These are phyloP conservation scores for Pythium coloratum DNA, from an alignment of 352 stramenopile species.

Conservation along the genomic window DNA sequence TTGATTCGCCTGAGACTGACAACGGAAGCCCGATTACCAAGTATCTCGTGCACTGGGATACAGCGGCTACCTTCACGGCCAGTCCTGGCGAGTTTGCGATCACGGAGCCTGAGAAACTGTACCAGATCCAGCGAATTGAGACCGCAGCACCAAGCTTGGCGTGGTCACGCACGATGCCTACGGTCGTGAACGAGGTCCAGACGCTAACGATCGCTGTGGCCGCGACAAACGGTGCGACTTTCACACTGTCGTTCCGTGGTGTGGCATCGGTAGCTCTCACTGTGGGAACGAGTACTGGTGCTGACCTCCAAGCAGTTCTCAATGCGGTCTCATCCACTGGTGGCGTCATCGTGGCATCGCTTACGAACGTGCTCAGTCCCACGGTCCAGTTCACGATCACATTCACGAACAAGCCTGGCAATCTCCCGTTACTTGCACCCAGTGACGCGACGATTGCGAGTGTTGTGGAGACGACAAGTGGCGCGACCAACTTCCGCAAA, in stretches of 20 bases:
- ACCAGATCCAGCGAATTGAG: conserved; percentile 50
- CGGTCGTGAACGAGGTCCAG: conserved; percentile 41
- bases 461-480: conserved; percentile 31
- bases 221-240: conserved; percentile 24
- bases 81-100: conserved; percentile 51
- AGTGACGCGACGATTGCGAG: conserved; percentile 21
- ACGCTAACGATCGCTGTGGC: conserved; percentile 38
- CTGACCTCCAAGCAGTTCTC: conserved; percentile 35
- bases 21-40: conserved; percentile 67
- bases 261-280: conserved; percentile 30
- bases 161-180: conserved; percentile 50
- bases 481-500: conserved; percentile 65
- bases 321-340: conserved; percentile 46
- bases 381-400: conserved; percentile 45
- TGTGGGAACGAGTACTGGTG: conserved; percentile 37
- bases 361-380: conserved; percentile 15
- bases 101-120: conserved; percentile 53
- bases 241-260: conserved; percentile 61
- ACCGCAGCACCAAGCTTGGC: conserved; percentile 51
- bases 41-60: conserved; percentile 73
- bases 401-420: conserved; percentile 53
- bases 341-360: conserved; percentile 41
- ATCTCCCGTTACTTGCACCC: conserved; percentile 40
- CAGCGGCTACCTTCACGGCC: conserved; percentile 45
- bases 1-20: conserved; percentile 59